Evolutionary conservation across 2,329 filamentous ascomycete genomes (phyloP), one percentile per base, ranked within the genome.

Genomic region (Penicillium digitatum): DNA sequence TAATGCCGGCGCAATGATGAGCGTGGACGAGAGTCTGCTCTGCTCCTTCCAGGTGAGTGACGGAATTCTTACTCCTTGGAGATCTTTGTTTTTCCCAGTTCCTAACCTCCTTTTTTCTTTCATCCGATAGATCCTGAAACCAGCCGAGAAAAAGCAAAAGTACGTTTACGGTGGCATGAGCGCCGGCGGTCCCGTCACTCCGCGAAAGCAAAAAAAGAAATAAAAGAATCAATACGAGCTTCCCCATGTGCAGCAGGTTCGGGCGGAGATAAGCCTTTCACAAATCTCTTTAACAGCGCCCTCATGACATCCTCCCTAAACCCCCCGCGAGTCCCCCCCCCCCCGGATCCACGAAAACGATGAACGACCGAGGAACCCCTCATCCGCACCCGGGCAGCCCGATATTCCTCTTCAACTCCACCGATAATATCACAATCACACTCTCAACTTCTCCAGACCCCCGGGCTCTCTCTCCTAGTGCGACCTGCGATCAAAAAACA

Each of bases 91-190:
- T 48, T 16, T 26, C 34, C 10, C n/a, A 14, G 27, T 49, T 29
- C 14, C 24, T 60, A 50, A 53, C 62, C 63, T 59, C 60, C 40
- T 55, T 34, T 46, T 49, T 43, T n/a, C 52, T 31, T 24, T 26
- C 48, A 47, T 45, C 40, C 44, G 51, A 27, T 67, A 95, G 90
- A 97, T 99, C 74, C 83, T 99, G 81, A 99, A 97, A 82, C 94
- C 94, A 72, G 94, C 94, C 77, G 94, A 99, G 85, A 99, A 99
- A 87, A 99, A 99, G 87, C 93, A 96, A 90, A 97, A 97, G 92
- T 97, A 95, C 82, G 92, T 95, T 74, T 83, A 86, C 80, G 82
- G 81, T 79, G 82, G 83, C 79, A 82, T 87, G 77, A 86, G 83
- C 79, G 82, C 82, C 79, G 81, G 83, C 80, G 83, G 81, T 80